Base-by-base conservation (phyloP, 306 rosid species). In the Elaeagnus macrophylla region DNA sequence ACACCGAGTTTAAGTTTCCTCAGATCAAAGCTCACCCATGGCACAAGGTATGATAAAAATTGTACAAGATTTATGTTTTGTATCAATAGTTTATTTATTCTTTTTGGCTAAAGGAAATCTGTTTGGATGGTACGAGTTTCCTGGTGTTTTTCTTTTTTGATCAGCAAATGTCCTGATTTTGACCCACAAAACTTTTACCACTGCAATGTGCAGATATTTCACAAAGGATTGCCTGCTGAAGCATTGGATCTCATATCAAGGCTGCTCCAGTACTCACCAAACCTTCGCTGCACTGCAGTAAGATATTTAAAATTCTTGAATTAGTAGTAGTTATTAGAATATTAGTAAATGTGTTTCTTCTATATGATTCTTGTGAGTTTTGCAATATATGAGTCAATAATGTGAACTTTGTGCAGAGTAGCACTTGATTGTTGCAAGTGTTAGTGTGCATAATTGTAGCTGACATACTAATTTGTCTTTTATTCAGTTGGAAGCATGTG, bases 11-110 rank as follows among this genome's bases (percentile, higher is more conserved):
- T 53, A 89, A 81, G 79, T 89, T 89, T 69, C 97, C 95, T 67
- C 97, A 89, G 67, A 89, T 89, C 57, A 89, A 89, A 77, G 95
- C 89, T 9, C 97, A 89, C 66, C 97, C 97, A 0, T 89, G 95
- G 97, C 97, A 89, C 73, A 89, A 89, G 97, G 95, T 85, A 68
- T 48, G 75, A 17, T 17, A 10, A 48, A 19, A 9, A 37, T 49
- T 40, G 12, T 53, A 48, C 60, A 49, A 10, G n/a, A 5, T 37
- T 14, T 7, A 25, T 6, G 40, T 13, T 44, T 6, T 39, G 35
- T 37, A 51, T 32, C 32, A 48, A 37, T 44, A 14, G 14, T 49
- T 12, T 15, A 1, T 49, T 39, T 42, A 7, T 48, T 32, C 11
- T 47, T 46, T 54, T 48, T 65, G 39, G 56, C 12, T 46, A 43